Base-by-base conservation (phyloP, 768 basidiomycete species). In the Kwoniella sp. region DNA sequence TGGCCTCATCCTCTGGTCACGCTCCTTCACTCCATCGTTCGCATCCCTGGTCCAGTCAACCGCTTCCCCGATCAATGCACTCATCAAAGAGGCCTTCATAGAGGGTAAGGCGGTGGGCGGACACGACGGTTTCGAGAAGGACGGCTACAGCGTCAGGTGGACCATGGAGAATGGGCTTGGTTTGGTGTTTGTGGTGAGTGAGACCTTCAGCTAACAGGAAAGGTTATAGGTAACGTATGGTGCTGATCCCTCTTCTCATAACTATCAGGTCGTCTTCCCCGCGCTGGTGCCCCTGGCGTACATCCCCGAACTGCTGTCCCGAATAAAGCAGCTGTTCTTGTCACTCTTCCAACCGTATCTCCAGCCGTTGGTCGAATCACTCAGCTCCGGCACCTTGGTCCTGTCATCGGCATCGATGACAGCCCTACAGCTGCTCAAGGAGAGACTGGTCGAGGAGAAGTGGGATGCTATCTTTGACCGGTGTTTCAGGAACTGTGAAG, bases 81-180 rank as follows among this genome's bases (percentile, higher is more conserved):
- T 93, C 65, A 84, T 93, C 61, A 84, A 86, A 34, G 88, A 91
- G 59, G 88, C 88, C 3, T 80, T 98, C 49, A 93, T 96, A 64
- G 91, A 96, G 69, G 88, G 90, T 23, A 81, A 71, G 44, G 59
- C 51, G 9, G 46, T 55, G 32, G 56, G 46, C 27, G 63, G 86
- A 0, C 88, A 88, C 53, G 82, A 87, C 54, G 86, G 82, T 56
- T 91, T 89, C 70, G 91, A 93, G 76, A 90, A 84, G 72, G 92
- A 93, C 63, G 92, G 92, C 1, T 93, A 90, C 63, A 86, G 89
- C 23, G 83, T 96, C 46, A 86, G 85, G 73, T 96, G 93, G 91
- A 84, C 89, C 0, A 88, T 91, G 65, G 85, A 88, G 26, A 99
- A 99, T 71, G 90, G 92, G 57, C 79, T 98, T 38, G 93, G 93